phyloP scores from a whole-genome alignment of 371 early-diverging fungal species.

The Blakeslea trispora region DNA sequence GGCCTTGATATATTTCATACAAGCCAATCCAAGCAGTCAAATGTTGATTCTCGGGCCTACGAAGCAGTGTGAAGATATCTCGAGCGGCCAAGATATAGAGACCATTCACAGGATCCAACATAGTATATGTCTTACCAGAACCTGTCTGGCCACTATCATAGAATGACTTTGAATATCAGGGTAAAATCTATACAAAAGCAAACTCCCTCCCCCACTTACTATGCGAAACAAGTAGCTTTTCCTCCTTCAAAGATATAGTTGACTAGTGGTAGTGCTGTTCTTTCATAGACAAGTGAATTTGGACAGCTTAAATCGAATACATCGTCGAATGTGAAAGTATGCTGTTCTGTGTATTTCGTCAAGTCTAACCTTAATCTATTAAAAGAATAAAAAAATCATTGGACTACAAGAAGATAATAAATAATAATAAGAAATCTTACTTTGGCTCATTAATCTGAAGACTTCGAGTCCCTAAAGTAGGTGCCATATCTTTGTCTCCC shows the following conservation, averaged over 20 bases:
- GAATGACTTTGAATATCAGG: too few species aligned
- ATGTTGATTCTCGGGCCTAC: constrained; percentile 73
- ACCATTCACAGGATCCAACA: constrained; percentile 86
- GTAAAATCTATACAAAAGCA: too few species aligned
- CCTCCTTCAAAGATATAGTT: constrained; percentile 91
- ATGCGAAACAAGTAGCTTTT: constrained; percentile 97
- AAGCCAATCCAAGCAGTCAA: constrained; percentile 85
- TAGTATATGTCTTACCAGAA: constrained; percentile 97
- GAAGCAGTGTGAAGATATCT: constrained; percentile 83
- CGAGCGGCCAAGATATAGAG: constrained; percentile 91
- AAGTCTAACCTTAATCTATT: constrained; percentile 92
- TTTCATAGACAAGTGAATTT: constrained; percentile 84
- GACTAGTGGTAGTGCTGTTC: constrained; percentile 89
- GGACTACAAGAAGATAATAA: too few species aligned
- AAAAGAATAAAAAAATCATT: too few species aligned
- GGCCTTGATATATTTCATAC: constrained; percentile 97
- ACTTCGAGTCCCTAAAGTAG: constrained; percentile 58
- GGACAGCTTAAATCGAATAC: constrained; percentile 80
- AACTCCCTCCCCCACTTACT: constrained; percentile 64
- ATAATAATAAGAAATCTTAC: constrained; percentile 38
- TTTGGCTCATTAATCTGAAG: constrained; percentile 87
- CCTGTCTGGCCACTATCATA: constrained; percentile 92
- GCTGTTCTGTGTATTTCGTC: constrained; percentile 92
- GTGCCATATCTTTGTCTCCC: constrained; percentile 81
- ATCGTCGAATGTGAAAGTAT: constrained; percentile 93